Evolutionary conservation across 805 yeast genomes (phyloP), one percentile per base, ranked within the genome.

Genomic region (Yamadazyma insecticola): DNA sequence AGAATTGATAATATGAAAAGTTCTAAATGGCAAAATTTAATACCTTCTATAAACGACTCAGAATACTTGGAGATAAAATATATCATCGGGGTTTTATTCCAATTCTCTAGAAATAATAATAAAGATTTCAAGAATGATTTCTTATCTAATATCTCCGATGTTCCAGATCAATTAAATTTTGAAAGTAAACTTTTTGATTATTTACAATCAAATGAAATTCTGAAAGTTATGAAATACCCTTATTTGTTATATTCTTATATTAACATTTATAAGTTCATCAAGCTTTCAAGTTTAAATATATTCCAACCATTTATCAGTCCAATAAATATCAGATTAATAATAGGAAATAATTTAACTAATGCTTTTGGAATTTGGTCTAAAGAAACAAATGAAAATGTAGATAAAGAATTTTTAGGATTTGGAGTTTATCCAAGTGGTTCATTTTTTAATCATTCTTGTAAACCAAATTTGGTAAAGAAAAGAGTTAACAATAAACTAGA

Each of bases 291-390:
- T 9, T 70, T 72, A 0, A 44, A 47, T 1, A 39, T 39, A 13
- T 42, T 67, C 17, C 63, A 60, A 22, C 51, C 48, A 1, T 39
- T 47, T 11, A 47, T 78, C 10, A 62, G 67, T 3, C 50, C 70
- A 1, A 51, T 51, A 2, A 39, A 39, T 4, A 51, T 78, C 12
- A 57, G 83, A 27, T 53, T 56, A 11, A 65, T 74, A 2, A 55
- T 74, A 29, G 86, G 85, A 2, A 57, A 69, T 23, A 81, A 78
- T 41, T 70, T 76, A 29, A 79, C 81, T 11, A 79, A 79, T 46
- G 79, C 85, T 1, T 79, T 79, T 51, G 86, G 86, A 1, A 74
- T 78, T 14, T 77, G 85, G 82, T 74, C 78, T 29, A 36, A 41
- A 8, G 36, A 56, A 2, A 53, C 42, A 5, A 55, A 49, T 3